Percentiles rank a stretch among this genome's conserved stretches.
phyloP scores from a whole-genome alignment of 2,329 filamentous ascomycete species.

The Graphium sp. region DNA sequence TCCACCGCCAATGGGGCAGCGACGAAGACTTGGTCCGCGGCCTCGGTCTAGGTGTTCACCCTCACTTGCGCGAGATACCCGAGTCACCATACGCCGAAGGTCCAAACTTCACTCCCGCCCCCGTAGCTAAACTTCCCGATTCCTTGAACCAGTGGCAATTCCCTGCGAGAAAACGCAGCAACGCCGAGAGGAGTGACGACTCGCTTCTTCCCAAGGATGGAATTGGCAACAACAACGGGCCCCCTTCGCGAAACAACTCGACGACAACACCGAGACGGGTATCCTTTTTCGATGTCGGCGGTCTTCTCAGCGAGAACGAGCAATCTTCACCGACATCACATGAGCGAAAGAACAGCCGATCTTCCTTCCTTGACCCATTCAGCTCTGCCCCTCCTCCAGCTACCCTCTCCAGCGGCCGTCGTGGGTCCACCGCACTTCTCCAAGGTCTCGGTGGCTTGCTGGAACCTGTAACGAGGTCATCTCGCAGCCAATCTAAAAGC shows the following conservation, averaged over 20 bases:
- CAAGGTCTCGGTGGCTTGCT: slow-evolving; percentile 41
- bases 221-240: slow-evolving; percentile 6
- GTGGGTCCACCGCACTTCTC: slow-evolving; percentile 39
- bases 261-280: slow-evolving; percentile 21
- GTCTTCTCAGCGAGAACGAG: slow-evolving; percentile 42
- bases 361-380: slow-evolving; percentile 10
- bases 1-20: slow-evolving; percentile 58
- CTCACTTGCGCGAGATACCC: slow-evolving; percentile 23
- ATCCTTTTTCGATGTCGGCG: slow-evolving; percentile 67
- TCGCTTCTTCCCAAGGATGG: slow-evolving; percentile 20
- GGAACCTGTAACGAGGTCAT: slow-evolving; percentile 20
- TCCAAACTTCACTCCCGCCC: slow-evolving; percentile 17
- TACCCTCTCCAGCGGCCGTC: slow-evolving; percentile 23
- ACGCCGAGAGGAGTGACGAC: slow-evolving; percentile 24
- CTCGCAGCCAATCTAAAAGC: slow-evolving; percentile 12
- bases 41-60: slow-evolving; percentile 52
- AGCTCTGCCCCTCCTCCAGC: slow-evolving; percentile 21
- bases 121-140: slow-evolving; percentile 12
- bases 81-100: slow-evolving; percentile 10
- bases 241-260: slow-evolving; percentile 20
- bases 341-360: not conserved
- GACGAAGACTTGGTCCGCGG: slow-evolving; percentile 80
- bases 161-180: slow-evolving; percentile 19
- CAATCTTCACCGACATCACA: slow-evolving; percentile 5
- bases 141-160: slow-evolving; percentile 30